A percentile compares a stretch with the other conserved stretches of the same genome.
Conservation (phyloP, 2,329 filamentous ascomycete genomes). For the Orbilia oligospora region DNA sequence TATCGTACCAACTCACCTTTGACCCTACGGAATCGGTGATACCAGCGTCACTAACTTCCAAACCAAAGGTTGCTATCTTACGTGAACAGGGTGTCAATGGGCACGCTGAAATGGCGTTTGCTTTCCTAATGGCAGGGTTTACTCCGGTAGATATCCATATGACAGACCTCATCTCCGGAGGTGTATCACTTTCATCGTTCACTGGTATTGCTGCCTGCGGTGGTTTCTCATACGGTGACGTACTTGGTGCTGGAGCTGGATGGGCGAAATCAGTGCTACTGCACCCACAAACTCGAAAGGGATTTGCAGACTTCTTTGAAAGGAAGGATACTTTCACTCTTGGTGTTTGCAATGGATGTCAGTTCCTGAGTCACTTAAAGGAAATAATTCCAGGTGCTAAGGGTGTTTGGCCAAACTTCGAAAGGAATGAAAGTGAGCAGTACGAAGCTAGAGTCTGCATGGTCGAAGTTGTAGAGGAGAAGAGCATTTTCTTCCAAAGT, state of each 20-base stretch:
- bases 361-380: constrained; percentile 88
- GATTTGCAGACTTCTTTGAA: constrained; percentile 81
- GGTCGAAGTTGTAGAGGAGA: constrained; percentile 81
- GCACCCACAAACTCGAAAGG: constrained; percentile 80
- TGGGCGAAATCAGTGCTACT: constrained; percentile 95
- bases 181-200: constrained; percentile 84
- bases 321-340: constrained; percentile 91
- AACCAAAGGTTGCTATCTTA: constrained; percentile 88
- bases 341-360: constrained; percentile 97
- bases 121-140: constrained; percentile 92
- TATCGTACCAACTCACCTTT: constrained; percentile 86
- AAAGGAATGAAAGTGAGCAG: constrained; percentile 86
- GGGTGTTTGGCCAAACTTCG: constrained; percentile 85
- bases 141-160: constrained; percentile 95
- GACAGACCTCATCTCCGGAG: constrained; percentile 86
- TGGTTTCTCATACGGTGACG: constrained; percentile 94
- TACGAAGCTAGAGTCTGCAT: constrained; percentile 91
- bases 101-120: constrained; percentile 97
- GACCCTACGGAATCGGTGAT: constrained; percentile 71
- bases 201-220: constrained; percentile 93
- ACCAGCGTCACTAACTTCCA: constrained; percentile 72
- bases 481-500: constrained; percentile 88
- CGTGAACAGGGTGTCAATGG: constrained; percentile 97
- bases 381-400: constrained; percentile 86
- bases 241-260: constrained; percentile 92